These are phyloP conservation scores for Yamadazyma conglobata DNA, from an alignment of 1,139 yeast genomes.

Conservation along the genomic window DNA sequence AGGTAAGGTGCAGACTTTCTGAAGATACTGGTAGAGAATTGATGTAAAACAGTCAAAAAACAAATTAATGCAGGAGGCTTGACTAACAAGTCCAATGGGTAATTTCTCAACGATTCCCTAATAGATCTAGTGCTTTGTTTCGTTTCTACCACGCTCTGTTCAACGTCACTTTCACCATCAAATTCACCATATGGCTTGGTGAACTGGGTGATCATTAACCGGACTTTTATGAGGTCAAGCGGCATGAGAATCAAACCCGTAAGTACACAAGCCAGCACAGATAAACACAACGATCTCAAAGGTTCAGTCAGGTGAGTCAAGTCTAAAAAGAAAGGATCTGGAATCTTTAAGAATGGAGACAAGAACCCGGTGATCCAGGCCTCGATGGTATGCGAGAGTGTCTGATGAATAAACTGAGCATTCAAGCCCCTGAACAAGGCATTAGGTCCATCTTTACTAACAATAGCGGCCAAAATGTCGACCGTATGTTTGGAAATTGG, in stretches of 20 bases:
- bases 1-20: slow-evolving; percentile 72
- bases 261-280: slow-evolving; percentile 67
- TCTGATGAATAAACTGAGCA: slow-evolving; percentile 75
- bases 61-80: slow-evolving; percentile 55
- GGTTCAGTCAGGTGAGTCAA: slow-evolving; percentile 81
- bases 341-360: slow-evolving; percentile 78
- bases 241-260: slow-evolving; percentile 82
- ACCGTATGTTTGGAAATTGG: slow-evolving; percentile 67
- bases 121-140: slow-evolving; percentile 31
- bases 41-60: slow-evolving; percentile 55
- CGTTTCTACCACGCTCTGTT: slow-evolving; percentile 1
- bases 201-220: slow-evolving; percentile 64
- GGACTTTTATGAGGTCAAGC: slow-evolving; percentile 73
- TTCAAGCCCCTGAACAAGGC: slow-evolving; percentile 87
- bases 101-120: slow-evolving; percentile 36
- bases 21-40: slow-evolving; percentile 59
- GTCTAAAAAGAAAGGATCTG: slow-evolving; percentile 87
- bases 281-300: slow-evolving; percentile 58
- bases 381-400: slow-evolving; percentile 73
- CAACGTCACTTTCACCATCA: slow-evolving; percentile 11
- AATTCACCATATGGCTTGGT: slow-evolving; percentile 20
- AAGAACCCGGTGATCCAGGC: slow-evolving; percentile 91
- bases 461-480: slow-evolving; percentile 67
- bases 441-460: slow-evolving; percentile 74
- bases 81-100: slow-evolving; percentile 40